Percentiles rank a stretch among this genome's conserved stretches.
Conservation (phyloP, 2,329 filamentous ascomycete species). For the Pestalotiopsis sp. region DNA sequence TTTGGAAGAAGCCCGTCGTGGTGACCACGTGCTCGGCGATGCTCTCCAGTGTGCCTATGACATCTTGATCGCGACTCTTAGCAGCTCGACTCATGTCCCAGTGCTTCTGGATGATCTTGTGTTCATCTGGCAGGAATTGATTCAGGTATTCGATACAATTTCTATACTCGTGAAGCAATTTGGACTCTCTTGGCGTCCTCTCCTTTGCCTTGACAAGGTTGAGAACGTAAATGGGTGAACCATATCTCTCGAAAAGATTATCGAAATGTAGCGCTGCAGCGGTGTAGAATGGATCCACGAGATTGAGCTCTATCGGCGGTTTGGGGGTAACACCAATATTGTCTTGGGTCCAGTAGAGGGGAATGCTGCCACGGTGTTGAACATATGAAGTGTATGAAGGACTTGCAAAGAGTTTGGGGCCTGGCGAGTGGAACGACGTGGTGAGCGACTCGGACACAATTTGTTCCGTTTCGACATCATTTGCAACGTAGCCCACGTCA, state of each 20-base stretch:
- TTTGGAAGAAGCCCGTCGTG: slow-evolving; percentile 92
- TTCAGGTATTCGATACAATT: slow-evolving; percentile 90
- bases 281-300: slow-evolving; percentile 95
- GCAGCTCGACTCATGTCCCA: slow-evolving; percentile 98
- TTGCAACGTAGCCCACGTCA: slow-evolving; percentile 92
- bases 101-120: slow-evolving; percentile 89
- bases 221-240: slow-evolving; percentile 86
- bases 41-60: slow-evolving; percentile 86
- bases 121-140: slow-evolving; percentile 81
- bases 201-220: slow-evolving; percentile 92
- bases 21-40: slow-evolving; percentile 87
- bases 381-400: slow-evolving; percentile 95
- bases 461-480: slow-evolving; percentile 98
- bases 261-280: slow-evolving; percentile 94
- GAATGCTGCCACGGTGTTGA: slow-evolving; percentile 95
- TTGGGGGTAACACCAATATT: slow-evolving; percentile 94
- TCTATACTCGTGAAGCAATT: slow-evolving; percentile 85
- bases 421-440: slow-evolving; percentile 93
- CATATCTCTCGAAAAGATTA: slow-evolving; percentile 90
- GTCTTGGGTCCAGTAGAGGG: slow-evolving; percentile 96
- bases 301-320: slow-evolving; percentile 90
- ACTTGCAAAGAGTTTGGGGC: slow-evolving; percentile 81
- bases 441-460: slow-evolving; percentile 94
- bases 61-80: slow-evolving; percentile 89
- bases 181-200: slow-evolving; percentile 86